Evolutionary conservation across 1,284 basidiomycete genomes (phyloP).

Genomic region (Leccinum fallax): DNA sequence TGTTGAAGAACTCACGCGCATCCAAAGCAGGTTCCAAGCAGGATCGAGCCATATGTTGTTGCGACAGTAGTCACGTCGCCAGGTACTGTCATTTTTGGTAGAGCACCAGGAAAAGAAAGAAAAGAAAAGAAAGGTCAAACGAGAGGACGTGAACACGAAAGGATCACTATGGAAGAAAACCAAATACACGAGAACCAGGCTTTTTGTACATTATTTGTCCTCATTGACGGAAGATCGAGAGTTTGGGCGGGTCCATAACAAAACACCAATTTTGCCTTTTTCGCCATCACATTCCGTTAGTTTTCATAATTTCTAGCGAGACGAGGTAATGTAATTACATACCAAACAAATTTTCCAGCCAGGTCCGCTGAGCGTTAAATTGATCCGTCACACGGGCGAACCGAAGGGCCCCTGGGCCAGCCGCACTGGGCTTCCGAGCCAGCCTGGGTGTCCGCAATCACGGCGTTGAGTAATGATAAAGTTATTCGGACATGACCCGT

Average conservation of each 20-base stretch:
- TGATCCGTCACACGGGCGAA: slow-evolving; percentile 4
- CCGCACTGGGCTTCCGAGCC: not conserved
- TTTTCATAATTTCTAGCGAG: slow-evolving; percentile 11
- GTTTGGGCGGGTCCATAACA: slow-evolving; percentile 12
- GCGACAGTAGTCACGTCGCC: slow-evolving; percentile 37
- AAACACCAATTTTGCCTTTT: slow-evolving; percentile 14
- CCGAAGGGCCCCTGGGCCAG: not conserved
- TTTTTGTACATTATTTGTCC: slow-evolving; percentile 38
- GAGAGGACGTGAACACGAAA: slow-evolving; percentile 33
- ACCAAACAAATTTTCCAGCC: slow-evolving; percentile 1
- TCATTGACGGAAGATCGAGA: slow-evolving; percentile 32
- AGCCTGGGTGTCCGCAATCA: not conserved
- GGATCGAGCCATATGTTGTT: slow-evolving; percentile 33
- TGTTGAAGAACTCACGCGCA: slow-evolving; percentile 22
- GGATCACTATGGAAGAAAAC: slow-evolving; percentile 22
- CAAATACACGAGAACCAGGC: not conserved
- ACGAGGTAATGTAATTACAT: not conserved
- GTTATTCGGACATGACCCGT: not conserved
- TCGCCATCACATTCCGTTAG: slow-evolving; percentile 20
- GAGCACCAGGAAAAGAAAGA: not conserved
- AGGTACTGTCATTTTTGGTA: slow-evolving; percentile 25
- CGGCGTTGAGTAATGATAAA: not conserved
- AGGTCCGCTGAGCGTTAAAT: not conserved
- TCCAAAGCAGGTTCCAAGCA: slow-evolving; percentile 34
- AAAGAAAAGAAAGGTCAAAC: slow-evolving; percentile 11